These are phyloP conservation scores for Venturia nashicola DNA, from an alignment of 2,329 filamentous ascomycete species.

Conservation along the genomic window DNA sequence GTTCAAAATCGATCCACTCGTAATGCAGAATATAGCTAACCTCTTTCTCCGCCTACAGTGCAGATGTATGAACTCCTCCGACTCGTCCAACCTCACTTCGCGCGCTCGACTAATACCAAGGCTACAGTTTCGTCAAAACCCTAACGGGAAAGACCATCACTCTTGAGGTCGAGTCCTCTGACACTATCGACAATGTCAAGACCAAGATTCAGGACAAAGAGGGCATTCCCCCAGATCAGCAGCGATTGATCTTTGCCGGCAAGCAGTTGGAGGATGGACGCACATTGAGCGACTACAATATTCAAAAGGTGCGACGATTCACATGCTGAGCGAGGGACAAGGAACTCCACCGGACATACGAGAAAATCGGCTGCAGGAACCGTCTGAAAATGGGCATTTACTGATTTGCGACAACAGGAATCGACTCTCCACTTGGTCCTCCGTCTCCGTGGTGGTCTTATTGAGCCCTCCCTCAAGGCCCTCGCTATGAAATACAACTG, in stretches of 20 bases:
- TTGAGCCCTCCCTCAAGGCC: constrained; percentile 97
- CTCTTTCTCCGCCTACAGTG: constrained; percentile 44
- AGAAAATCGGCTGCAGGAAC: neutral
- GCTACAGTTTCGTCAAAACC: constrained; percentile 94
- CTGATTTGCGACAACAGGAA: constrained; percentile 47
- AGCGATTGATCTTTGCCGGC: constrained; percentile 96
- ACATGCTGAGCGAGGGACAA: neutral
- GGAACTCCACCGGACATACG: too few species aligned
- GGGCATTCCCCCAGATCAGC: constrained; percentile 94
- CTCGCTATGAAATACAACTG: constrained; percentile 99
- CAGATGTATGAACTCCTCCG: constrained; percentile 62
- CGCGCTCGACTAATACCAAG: constrained; percentile 15
- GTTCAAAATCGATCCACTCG: neutral
- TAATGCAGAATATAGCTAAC: constrained; percentile 31
- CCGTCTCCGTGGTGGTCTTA: constrained; percentile 98
- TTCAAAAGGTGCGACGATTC: constrained; percentile 71
- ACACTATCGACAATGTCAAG: constrained; percentile 99
- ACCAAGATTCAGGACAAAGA: constrained; percentile 99
- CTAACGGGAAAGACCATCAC: constrained; percentile 99
- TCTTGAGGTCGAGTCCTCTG: constrained; percentile 96
- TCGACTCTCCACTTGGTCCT: constrained; percentile 97
- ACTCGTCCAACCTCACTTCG: constrained; percentile 14
- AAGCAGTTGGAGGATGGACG: constrained; percentile 99
- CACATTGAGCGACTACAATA: constrained; percentile 96
- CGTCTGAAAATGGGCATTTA: neutral